Evolutionary conservation across 179 eudicot species (phyloP), one percentile per base, ranked within the genome.

Genomic region (Silene vulgaris): DNA sequence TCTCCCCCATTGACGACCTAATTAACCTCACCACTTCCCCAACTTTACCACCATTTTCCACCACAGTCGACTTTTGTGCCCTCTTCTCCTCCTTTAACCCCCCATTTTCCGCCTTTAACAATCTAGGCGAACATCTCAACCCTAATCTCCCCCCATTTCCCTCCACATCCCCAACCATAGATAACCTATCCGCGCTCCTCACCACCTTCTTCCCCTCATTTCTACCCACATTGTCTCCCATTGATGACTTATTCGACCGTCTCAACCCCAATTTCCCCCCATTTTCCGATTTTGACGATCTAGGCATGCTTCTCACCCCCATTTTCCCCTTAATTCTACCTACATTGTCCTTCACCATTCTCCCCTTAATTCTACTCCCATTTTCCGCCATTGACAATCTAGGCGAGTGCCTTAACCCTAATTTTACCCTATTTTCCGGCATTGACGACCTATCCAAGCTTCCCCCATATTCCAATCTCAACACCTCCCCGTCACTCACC

Each of bases 1-100:
- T 30, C 23, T 50, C 78, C 71, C 0, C 75, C 45, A 23, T 29
- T 48, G 80, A 72, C 26, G 73, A 62, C 60, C 82, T 82, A 56
- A 77, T 14, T 0, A 19, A 0, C 43, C 26, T 37, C 37, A 3
- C 57, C 35, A 30, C 26, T 61, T 78, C 8, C 3, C 75, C 73
- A 50, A 32, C 3, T 13, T 59, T 17, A 5, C 23, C 19, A 23
- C 45, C 69, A 17, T 61, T 56, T 17, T 52, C 17, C 59, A 2
- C 48, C 12, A 8, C 70, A 71, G 21, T 66, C n/a, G 14, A 60
- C 19, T 19, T n/a, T 4, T 40, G 9, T 8, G 48, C 64, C 64
- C 26, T 60, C 2, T 8, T 16, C 21, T 1, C 64, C 9, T n/a
- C 64, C n/a, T 7, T 4, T 20, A 60, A 1, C 20, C 28, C 26